These are phyloP conservation scores for Oryza glaberrima DNA, from an alignment of 176 grass and related monocot species.

Conservation along the genomic window DNA sequence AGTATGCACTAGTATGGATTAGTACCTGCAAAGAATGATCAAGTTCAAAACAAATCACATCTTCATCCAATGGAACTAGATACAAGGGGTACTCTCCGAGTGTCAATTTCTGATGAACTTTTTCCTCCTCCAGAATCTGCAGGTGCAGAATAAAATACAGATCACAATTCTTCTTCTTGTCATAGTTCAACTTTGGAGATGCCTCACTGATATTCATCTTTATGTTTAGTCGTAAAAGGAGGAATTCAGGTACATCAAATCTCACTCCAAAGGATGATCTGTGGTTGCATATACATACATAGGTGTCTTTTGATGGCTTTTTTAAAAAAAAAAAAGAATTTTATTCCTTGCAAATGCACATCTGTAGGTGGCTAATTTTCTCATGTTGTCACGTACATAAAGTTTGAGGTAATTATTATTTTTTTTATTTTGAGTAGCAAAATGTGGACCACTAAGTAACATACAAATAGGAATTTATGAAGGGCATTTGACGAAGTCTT, in stretches of 20 bases:
- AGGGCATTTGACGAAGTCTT: background rate
- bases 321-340: too few species aligned
- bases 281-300: background rate
- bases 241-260: background rate
- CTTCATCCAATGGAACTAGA: slow-evolving; percentile 85
- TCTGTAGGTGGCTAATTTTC: background rate
- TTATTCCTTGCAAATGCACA: too few species aligned
- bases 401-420: too few species aligned
- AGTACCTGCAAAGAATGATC: slow-evolving; percentile 82
- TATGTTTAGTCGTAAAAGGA: background rate
- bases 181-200: background rate
- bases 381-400: background rate
- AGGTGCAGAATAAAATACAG: slow-evolving; percentile 27
- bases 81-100: slow-evolving; percentile 92
- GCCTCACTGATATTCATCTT: slow-evolving; percentile 3
- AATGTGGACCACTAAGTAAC: too few species aligned
- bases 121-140: slow-evolving; percentile 94
- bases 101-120: slow-evolving; percentile 77
- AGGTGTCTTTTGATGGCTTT: too few species aligned
- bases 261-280: background rate
- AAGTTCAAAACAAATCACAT: slow-evolving; percentile 94
- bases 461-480: too few species aligned
- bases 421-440: too few species aligned
- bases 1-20: background rate
- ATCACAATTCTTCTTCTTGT: slow-evolving; percentile 5